A percentile compares a stretch with the other conserved stretches of the same genome.
Evolutionary conservation across 2,329 filamentous ascomycete genomes (phyloP).

Genomic region (Pseudogymnoascus sp.): DNA sequence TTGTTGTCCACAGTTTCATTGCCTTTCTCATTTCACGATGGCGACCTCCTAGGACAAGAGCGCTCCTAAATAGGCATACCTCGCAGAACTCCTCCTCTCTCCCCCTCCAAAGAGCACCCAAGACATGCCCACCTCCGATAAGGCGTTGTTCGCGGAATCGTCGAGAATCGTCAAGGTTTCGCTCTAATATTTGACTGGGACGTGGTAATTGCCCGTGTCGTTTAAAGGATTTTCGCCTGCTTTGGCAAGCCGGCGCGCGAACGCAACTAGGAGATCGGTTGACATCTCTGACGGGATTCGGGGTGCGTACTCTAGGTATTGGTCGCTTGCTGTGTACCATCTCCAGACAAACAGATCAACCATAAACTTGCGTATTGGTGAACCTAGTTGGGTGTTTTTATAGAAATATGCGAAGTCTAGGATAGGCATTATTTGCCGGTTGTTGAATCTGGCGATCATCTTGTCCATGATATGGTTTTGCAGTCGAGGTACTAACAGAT

Average conservation of each 20-base stretch:
- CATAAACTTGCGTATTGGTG: neutral
- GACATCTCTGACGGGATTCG: too few species aligned
- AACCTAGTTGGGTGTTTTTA: fast-evolving
- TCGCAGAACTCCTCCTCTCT: neutral
- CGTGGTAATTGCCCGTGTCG: too few species aligned
- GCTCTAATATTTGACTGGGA: too few species aligned
- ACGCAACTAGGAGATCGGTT: too few species aligned
- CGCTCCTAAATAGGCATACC: too few species aligned
- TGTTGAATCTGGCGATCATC: neutral
- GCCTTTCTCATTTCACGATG: neutral
- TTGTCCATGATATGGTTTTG: neutral
- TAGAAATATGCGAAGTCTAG: neutral
- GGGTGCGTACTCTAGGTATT: too few species aligned
- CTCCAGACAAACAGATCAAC: neutral
- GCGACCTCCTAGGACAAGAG: too few species aligned
- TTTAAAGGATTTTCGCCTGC: too few species aligned
- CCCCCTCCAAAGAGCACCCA: neutral
- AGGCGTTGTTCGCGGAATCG: neutral
- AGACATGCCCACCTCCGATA: neutral
- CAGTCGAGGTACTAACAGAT: neutral
- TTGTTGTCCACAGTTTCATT: neutral
- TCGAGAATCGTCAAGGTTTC: too few species aligned
- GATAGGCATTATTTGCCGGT: fast-evolving
- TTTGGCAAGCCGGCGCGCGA: too few species aligned
- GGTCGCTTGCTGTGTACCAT: too few species aligned